Evolutionary conservation across 2,329 filamentous ascomycete species (phyloP).

Genomic region (Neofusicoccum parvum): DNA sequence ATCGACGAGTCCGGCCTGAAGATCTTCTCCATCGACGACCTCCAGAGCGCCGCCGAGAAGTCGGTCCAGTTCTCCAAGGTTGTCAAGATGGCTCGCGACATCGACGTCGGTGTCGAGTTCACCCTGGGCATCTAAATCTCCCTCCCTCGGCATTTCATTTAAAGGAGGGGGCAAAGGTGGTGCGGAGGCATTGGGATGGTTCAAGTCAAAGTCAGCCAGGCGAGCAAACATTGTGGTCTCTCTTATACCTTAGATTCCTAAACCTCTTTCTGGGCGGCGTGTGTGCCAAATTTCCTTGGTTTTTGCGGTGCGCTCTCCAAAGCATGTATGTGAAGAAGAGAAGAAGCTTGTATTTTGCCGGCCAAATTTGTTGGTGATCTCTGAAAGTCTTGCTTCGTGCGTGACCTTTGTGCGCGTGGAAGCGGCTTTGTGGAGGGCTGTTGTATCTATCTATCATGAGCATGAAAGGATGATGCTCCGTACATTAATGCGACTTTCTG

Average conservation of each 20-base stretch:
- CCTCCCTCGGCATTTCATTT: background rate
- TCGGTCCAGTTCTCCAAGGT: constrained; percentile 98
- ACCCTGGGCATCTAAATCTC: constrained; percentile 70
- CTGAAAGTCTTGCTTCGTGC: too few relatives aligned
- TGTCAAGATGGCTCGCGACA: constrained; percentile 97
- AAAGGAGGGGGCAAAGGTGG: background rate
- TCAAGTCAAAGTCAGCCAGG: background rate
- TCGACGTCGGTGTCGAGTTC: constrained; percentile 81
- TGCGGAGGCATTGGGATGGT: too few relatives aligned
- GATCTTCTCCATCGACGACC: constrained; percentile 99
- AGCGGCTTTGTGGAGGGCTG: too few relatives aligned
- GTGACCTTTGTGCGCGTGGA: too few relatives aligned
- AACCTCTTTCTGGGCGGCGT: background rate
- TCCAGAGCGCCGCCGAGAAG: constrained; percentile 96
- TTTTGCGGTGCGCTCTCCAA: background rate
- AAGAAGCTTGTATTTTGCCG: background rate
- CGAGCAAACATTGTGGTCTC: background rate
- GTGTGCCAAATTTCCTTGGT: background rate
- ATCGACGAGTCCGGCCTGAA: constrained; percentile 98
- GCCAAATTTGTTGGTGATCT: too few relatives aligned
- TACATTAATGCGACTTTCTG: too few relatives aligned
- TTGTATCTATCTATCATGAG: too few relatives aligned
- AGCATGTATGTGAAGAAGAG: background rate
- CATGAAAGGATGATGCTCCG: too few relatives aligned
- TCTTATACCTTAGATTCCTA: background rate